phyloP scores from a whole-genome alignment of 2,329 filamentous ascomycete genomes.

The Ophiocordyceps australis region DNA sequence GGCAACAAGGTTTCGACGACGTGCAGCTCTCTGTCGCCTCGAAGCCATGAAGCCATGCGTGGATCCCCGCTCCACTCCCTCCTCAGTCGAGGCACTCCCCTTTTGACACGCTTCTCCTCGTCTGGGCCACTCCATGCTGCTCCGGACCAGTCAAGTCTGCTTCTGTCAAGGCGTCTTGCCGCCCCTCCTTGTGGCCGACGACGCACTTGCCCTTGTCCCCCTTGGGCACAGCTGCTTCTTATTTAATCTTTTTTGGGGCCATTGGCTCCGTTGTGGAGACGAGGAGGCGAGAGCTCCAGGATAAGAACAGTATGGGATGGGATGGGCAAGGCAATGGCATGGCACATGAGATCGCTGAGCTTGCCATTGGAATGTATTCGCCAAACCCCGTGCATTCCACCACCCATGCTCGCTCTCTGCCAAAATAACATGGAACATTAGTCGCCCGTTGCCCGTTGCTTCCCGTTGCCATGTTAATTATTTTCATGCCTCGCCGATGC shows the following conservation, averaged over 20 bases:
- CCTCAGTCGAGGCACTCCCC: not conserved
- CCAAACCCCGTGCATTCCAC: conserved; percentile 2
- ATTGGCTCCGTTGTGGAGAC: conserved; percentile 1
- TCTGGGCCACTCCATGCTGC: no score
- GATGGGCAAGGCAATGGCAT: not conserved
- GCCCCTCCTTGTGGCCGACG: conserved; percentile 1
- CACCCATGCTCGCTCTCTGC: not conserved
- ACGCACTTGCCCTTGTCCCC: not conserved
- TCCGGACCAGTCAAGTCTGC: no score
- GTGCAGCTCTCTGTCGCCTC: not conserved
- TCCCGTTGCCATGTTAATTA: conserved; percentile 3
- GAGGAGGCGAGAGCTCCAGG: not conserved
- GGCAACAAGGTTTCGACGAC: conserved; percentile 1
- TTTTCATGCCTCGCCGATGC: no score
- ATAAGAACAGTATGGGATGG: no score
- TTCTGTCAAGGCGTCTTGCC: no score
- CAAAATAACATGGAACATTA: conserved; percentile 1
- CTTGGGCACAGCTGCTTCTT: not conserved
- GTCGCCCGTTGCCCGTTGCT: conserved; percentile 1
- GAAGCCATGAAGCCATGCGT: not conserved
- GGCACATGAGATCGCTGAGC: conserved; percentile 1
- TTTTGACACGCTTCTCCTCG: not conserved
- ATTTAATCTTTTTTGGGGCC: no score
- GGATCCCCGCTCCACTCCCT: not conserved
- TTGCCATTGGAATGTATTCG: conserved; percentile 2